Conservation (phyloP, 108 stramenopile genomes). For the Fistulifera solaris region DNA sequence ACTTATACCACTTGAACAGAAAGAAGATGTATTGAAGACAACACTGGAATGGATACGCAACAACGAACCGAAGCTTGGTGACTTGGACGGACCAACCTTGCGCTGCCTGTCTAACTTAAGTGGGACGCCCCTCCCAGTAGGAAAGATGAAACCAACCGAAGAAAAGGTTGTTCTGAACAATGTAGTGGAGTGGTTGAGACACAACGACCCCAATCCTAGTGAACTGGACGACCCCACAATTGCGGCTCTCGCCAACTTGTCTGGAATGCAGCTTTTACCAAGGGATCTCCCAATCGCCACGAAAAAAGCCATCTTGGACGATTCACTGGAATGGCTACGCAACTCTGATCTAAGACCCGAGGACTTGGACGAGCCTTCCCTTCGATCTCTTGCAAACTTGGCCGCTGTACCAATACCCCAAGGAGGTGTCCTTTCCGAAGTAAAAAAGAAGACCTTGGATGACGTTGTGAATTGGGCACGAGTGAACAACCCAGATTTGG, state of each 20-base stretch:
- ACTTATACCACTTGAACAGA: conserved; percentile 3
- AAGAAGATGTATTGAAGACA: conserved; percentile 2
- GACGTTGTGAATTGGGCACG: conserved; percentile 27
- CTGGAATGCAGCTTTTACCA: not conserved
- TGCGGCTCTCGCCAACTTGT: conserved; percentile 4
- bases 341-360: not conserved
- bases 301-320: conserved; percentile 4
- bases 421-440: conserved; percentile 7
- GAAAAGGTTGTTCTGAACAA: conserved; percentile 8
- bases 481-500: conserved; percentile 1
- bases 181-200: conserved; percentile 13
- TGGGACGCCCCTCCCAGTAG: conserved; percentile 1
- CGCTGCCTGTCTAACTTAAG: not conserved
- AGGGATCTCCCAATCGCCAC: not conserved
- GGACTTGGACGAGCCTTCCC: not conserved
- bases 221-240: conserved; percentile 6
- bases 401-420: conserved; percentile 15
- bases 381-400: conserved; percentile 6
- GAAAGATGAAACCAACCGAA: conserved; percentile 1
- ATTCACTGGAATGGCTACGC: conserved; percentile 7
- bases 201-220: conserved; percentile 5
- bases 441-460: conserved; percentile 10
- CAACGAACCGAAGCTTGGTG: not conserved
- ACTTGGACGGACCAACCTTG: conserved; percentile 3
- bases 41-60: conserved; percentile 5